These are phyloP conservation scores for Ophioceras dolichostomum DNA, from an alignment of 2,329 filamentous ascomycete species.

Conservation along the genomic window DNA sequence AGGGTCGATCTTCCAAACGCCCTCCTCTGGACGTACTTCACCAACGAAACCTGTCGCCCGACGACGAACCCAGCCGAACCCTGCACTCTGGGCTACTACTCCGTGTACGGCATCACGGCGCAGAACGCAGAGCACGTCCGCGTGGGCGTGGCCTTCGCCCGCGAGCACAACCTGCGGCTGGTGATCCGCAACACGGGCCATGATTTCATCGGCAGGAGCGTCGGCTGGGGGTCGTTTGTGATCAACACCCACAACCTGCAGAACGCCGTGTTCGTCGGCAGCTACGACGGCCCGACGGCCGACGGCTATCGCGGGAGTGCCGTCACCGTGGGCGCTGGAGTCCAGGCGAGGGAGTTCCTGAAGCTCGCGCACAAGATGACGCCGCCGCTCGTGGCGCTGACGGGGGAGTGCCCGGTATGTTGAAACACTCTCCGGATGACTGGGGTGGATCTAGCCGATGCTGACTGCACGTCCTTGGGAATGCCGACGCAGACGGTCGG, in stretches of 20 bases:
- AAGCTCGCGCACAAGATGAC: slow-evolving; percentile 24
- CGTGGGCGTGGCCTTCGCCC: slow-evolving; percentile 25
- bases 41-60: slow-evolving; percentile 15
- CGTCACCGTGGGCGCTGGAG: slow-evolving; percentile 38
- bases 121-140: slow-evolving; percentile 12
- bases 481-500: slow-evolving; percentile 33
- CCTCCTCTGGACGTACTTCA: not conserved
- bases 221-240: slow-evolving; percentile 44
- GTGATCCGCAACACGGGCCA: slow-evolving; percentile 25
- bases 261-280: slow-evolving; percentile 25
- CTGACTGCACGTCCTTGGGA: no score
- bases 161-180: slow-evolving; percentile 34
- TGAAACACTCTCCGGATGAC: not conserved
- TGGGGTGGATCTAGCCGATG: not conserved
- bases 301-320: slow-evolving; percentile 31
- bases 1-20: not conserved
- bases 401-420: slow-evolving; percentile 37
- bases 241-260: slow-evolving; percentile 47
- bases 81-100: slow-evolving; percentile 26
- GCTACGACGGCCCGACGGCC: slow-evolving; percentile 16
- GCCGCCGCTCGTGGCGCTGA: slow-evolving; percentile 29
- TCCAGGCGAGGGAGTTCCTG: slow-evolving; percentile 31
- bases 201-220: slow-evolving; percentile 45
- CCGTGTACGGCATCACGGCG: slow-evolving; percentile 16
- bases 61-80: slow-evolving; percentile 17